phyloP scores from a whole-genome alignment of 2,329 filamentous ascomycete species.

The Arthrobotrys musiformis region DNA sequence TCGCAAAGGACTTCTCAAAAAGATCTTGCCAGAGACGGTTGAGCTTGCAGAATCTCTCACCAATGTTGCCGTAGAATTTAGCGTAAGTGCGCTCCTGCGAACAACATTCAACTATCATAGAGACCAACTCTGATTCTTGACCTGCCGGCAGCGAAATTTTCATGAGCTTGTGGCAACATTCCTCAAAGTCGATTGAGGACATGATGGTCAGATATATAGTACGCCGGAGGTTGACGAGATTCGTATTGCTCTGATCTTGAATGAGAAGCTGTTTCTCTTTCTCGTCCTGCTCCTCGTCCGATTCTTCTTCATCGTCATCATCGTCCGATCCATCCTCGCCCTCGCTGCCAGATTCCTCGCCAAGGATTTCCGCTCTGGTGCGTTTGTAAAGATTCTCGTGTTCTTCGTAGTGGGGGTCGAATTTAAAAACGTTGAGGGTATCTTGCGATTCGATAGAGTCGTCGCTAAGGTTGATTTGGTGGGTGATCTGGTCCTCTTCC shows the following conservation, averaged over 20 bases:
- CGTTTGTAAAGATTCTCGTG: slow-evolving; percentile 90
- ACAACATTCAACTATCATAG: slow-evolving; percentile 97
- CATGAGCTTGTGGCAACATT: slow-evolving; percentile 97
- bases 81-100: slow-evolving; percentile 96
- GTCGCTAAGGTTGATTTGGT: slow-evolving; percentile 82
- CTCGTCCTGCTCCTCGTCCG: slow-evolving; percentile 78
- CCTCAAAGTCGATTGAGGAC: slow-evolving; percentile 94
- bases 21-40: slow-evolving; percentile 94
- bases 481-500: slow-evolving; percentile 97
- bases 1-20: slow-evolving; percentile 87
- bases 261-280: slow-evolving; percentile 90
- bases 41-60: slow-evolving; percentile 93
- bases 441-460: slow-evolving; percentile 82
- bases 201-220: slow-evolving; percentile 98
- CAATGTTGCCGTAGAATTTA: slow-evolving; percentile 95
- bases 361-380: slow-evolving; percentile 91
- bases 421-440: slow-evolving; percentile 93
- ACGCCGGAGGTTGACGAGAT: slow-evolving; percentile 89
- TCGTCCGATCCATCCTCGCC: slow-evolving; percentile 71
- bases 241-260: slow-evolving; percentile 96
- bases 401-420: slow-evolving; percentile 86
- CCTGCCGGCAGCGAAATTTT: slow-evolving; percentile 87
- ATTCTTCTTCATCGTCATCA: slow-evolving; percentile 71
- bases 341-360: slow-evolving; percentile 88
- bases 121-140: slow-evolving; percentile 87